Percentiles rank a stretch among this genome's conserved stretches.
phyloP scores from a whole-genome alignment of 148 eudicot genomes.

The Hydrangea macrophylla region DNA sequence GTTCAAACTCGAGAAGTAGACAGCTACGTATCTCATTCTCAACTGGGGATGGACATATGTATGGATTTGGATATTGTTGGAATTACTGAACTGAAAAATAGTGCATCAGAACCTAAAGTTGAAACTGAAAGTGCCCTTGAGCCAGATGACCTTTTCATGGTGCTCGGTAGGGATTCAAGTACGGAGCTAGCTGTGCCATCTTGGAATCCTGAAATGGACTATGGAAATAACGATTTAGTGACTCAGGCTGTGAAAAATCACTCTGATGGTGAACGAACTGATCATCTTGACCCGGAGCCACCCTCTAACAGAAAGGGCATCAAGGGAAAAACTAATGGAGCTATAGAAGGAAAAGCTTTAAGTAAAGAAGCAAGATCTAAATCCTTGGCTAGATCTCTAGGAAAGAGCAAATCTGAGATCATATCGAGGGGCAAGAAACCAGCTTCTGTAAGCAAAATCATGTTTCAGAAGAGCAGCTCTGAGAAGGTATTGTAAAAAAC shows the following conservation, averaged over 20 bases:
- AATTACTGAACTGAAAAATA: constrained; percentile 26
- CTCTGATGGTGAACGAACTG: constrained; percentile 25
- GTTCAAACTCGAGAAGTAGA: constrained; percentile 41
- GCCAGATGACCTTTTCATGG: constrained; percentile 71
- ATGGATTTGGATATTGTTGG: constrained; percentile 44
- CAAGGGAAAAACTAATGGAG: constrained; percentile 26
- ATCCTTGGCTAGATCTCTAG: constrained; percentile 34
- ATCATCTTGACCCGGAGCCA: constrained; percentile 20
- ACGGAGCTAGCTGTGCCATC: constrained; percentile 38
- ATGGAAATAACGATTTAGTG: constrained; percentile 25
- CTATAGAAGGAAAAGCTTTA: constrained; percentile 31
- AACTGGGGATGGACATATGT: constrained; percentile 40
- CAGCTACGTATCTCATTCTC: constrained; percentile 24
- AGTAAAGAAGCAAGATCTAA: constrained; percentile 46
- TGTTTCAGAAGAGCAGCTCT: constrained; percentile 40
- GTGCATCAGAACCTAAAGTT: constrained; percentile 24
- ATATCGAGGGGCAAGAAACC: constrained; percentile 35
- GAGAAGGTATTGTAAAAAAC: constrained; percentile 50
- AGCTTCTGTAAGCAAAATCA: constrained; percentile 44
- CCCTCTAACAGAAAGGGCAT: constrained; percentile 32
- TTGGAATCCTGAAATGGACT: constrained; percentile 70
- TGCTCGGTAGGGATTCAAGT: constrained; percentile 51
- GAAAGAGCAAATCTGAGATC: constrained; percentile 52
- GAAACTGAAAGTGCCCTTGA: constrained; percentile 36
- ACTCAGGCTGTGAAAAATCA: constrained; percentile 25